Conservation (phyloP, 2,329 filamentous ascomycete species). For the Sporothrix brunneoviolacea region DNA sequence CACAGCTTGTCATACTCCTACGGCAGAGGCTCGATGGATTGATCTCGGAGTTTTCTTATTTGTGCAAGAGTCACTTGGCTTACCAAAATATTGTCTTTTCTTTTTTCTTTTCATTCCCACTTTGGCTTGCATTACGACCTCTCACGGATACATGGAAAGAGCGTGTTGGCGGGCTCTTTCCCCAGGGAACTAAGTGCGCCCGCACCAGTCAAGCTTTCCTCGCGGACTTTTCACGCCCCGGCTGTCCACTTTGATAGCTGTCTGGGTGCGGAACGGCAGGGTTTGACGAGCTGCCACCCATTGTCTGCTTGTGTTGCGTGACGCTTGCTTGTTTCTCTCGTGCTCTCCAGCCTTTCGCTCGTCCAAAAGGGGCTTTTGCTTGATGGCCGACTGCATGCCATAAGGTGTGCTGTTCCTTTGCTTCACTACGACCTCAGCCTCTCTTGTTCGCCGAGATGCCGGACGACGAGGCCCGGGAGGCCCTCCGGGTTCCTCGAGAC, state of each 20-base stretch:
- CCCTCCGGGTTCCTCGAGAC: constrained; percentile 4
- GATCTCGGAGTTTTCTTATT: too few species aligned
- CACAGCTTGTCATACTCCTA: too few species aligned
- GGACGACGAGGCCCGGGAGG: constrained; percentile 10
- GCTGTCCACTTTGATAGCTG: background rate
- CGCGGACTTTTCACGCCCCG: background rate
- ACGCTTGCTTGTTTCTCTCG: background rate
- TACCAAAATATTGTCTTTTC: too few species aligned
- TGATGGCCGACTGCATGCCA: background rate
- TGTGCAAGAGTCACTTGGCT: too few species aligned
- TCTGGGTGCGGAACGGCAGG: background rate
- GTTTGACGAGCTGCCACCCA: background rate
- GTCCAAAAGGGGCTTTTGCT: background rate
- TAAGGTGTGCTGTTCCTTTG: background rate
- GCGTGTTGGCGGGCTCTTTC: background rate
- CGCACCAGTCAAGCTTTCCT: background rate
- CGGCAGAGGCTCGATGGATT: too few species aligned
- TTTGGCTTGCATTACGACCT: background rate
- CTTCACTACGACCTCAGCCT: background rate
- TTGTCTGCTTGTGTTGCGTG: too few species aligned
- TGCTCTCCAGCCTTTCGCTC: too few species aligned
- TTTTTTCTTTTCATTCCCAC: too few species aligned
- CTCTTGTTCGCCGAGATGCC: background rate
- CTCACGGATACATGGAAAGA: background rate
- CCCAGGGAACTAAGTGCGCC: background rate